phyloP scores from a whole-genome alignment of 352 stramenopile genomes.

The Pythium phragmiticola region DNA sequence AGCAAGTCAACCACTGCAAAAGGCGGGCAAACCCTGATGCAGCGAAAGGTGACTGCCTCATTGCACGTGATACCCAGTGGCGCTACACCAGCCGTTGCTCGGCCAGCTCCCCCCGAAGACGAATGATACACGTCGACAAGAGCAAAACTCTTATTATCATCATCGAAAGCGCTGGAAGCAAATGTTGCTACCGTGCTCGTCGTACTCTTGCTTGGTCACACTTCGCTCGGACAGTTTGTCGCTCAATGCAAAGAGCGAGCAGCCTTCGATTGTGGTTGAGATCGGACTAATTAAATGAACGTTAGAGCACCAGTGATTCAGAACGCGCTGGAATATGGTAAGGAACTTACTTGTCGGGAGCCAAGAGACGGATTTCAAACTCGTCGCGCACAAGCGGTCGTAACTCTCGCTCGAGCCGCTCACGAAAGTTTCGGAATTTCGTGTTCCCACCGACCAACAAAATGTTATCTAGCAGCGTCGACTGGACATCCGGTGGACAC shows the following conservation, averaged over 20 bases:
- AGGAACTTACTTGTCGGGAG: constrained; percentile 50
- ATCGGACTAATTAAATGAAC: constrained; percentile 41
- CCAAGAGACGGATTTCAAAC: constrained; percentile 42
- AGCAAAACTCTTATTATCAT: background rate
- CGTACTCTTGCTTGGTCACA: constrained; percentile 73
- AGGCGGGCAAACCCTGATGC: background rate
- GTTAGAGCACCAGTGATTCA: background rate
- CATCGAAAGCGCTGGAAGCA: constrained; percentile 40
- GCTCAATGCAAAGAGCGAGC: constrained; percentile 38
- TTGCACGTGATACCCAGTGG: background rate
- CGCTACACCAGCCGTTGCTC: background rate
- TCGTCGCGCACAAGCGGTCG: constrained; percentile 54
- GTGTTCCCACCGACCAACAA: constrained; percentile 86
- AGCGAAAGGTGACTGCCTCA: background rate
- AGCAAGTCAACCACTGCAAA: background rate
- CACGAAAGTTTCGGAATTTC: constrained; percentile 82
- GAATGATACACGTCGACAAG: background rate
- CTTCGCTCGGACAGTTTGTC: constrained; percentile 29
- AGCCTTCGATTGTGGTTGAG: constrained; percentile 55
- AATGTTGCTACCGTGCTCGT: constrained; percentile 75
- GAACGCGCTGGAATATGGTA: no score
- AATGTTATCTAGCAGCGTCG: constrained; percentile 85
- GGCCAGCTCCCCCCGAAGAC: background rate
- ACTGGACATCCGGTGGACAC: constrained; percentile 70
- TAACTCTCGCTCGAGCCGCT: constrained; percentile 66